Evolutionary conservation across 768 basidiomycete species (phyloP).

Genomic region (Cytidiella melzeri): DNA sequence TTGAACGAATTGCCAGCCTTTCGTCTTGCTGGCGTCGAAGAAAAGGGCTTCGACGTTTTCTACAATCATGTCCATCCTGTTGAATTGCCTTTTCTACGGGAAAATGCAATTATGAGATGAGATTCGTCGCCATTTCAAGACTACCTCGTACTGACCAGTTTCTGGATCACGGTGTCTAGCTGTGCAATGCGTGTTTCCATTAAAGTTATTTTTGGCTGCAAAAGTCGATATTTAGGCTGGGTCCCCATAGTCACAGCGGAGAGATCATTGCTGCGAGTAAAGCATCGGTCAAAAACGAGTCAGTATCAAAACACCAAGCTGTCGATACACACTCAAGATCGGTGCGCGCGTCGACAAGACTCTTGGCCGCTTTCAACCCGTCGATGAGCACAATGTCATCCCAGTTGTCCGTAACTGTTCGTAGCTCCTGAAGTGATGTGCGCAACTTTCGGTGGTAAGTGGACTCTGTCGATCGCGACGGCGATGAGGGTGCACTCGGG

Average conservation of each 20-base stretch:
- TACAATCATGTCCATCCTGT: constrained; percentile 53
- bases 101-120: too few relatives aligned
- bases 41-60: constrained; percentile 62
- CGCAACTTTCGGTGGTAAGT: constrained; percentile 79
- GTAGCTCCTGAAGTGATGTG: constrained; percentile 61
- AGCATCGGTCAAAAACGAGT: background rate
- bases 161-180: constrained; percentile 50
- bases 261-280: constrained; percentile 51
- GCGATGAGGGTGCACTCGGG: constrained; percentile 34
- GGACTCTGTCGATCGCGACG: constrained; percentile 48
- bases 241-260: constrained; percentile 43
- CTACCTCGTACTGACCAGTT: too few relatives aligned
- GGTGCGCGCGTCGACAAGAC: constrained; percentile 71
- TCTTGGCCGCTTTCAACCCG: constrained; percentile 69
- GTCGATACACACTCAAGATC: constrained; percentile 66
- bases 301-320: background rate
- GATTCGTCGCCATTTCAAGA: too few relatives aligned
- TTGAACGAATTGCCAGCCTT: constrained; percentile 66
- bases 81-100: constrained; percentile 62
- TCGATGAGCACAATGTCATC: constrained; percentile 77
- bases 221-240: constrained; percentile 52
- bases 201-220: constrained; percentile 55
- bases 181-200: constrained; percentile 65
- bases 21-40: constrained; percentile 62
- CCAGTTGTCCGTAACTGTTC: constrained; percentile 63